These are phyloP conservation scores for Neurospora terricola DNA, from an alignment of 495 filamentous ascomycete genomes.

Conservation along the genomic window DNA sequence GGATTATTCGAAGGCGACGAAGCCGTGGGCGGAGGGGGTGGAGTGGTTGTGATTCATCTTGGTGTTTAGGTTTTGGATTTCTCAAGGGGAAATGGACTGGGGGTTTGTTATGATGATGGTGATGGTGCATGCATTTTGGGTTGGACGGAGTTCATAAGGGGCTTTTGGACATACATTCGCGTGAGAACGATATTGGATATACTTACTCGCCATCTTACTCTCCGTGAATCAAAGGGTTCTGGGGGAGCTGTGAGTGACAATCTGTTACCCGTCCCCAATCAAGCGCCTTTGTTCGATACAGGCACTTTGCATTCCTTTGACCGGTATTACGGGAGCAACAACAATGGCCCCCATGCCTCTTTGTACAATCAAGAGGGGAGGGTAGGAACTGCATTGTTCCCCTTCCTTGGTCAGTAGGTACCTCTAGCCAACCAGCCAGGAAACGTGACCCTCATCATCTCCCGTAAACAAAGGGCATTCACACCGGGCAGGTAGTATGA, in stretches of 20 bases:
- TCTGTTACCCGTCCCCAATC: neutral
- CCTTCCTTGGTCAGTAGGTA: neutral
- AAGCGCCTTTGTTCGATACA: neutral
- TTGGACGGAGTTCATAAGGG: neutral
- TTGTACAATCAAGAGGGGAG: neutral
- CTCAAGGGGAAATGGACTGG: neutral
- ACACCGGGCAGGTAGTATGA: neutral
- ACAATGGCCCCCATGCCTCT: neutral
- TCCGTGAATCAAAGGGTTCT: neutral
- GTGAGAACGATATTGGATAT: neutral
- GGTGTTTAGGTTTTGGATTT: neutral
- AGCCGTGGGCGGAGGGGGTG: conserved; percentile 32
- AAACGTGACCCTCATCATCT: neutral
- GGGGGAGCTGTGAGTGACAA: neutral
- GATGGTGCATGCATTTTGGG: neutral
- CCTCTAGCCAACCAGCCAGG: too few relatives aligned
- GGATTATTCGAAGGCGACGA: conserved; percentile 29
- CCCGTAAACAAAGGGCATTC: neutral
- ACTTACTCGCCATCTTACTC: neutral
- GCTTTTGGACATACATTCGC: neutral
- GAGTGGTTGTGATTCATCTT: conserved; percentile 16
- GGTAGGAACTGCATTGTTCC: neutral
- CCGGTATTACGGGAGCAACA: neutral
- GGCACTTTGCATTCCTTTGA: neutral
- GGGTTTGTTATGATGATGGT: neutral